Evolutionary conservation across 192 early-diverging fungal species (phyloP), one percentile per base, ranked within the genome.

Genomic region (Podila verticillata): DNA sequence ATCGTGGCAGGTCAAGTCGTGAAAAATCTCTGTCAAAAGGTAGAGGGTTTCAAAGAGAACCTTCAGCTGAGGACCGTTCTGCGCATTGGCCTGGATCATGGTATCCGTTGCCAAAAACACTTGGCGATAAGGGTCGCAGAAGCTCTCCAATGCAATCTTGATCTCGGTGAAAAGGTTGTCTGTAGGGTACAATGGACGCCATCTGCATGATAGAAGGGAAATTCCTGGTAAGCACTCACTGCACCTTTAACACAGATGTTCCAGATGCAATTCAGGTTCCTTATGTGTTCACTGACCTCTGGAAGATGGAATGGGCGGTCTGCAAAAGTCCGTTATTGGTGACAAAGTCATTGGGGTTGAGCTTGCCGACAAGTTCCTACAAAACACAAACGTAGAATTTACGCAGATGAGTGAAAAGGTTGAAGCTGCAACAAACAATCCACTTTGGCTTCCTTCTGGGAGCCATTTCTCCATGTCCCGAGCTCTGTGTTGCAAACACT

Each of bases 241-340:
- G 13, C 7, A 7, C 22, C 19, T 48, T 32, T 36, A 2, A 5
- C 2, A 17, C 13, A 10, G 39, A 17, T 4, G 15, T 44, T 44
- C 39, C 15, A 15, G 15, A 44, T 44, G 13, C 39, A 2, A 3
- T 10, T 44, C 13, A 15, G 12, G 39, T 44, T 44, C 39, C 15
- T 10, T 44, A 15, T 12, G 26, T 28, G 2, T 7, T 13, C 2
- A 54, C 48, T 49, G 78, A 93, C 88, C 91, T 90, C 75, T 93
- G 93, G 84, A 99, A 98, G 68, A 98, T 96, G 3, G 95, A 95
- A 80, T 98, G 98, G 3, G 96, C 95, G 4, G 97, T 96, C 70
- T 96, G 93, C 73, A 99, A 86, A 24, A 99, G 89, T 58, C 94
- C 96, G 65, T 95, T 93, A 84, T 99, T 99, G 59, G 89, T 90